These are phyloP conservation scores for Acer yangbiense DNA, from an alignment of 345 rosid species.

Conservation along the genomic window DNA sequence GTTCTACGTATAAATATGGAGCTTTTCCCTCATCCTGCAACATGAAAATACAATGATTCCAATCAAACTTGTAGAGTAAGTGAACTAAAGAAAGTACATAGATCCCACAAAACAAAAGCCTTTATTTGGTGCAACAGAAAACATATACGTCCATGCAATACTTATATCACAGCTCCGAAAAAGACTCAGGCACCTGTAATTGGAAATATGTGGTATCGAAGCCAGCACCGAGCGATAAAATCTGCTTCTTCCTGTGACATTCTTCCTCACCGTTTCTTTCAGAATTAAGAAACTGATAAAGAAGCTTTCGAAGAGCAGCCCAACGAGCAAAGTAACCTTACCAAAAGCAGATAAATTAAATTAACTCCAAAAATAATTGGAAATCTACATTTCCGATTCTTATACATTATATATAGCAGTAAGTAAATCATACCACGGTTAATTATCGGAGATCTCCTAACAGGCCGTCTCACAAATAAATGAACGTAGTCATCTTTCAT, in stretches of 20 bases:
- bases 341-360: not conserved
- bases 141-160: not conserved
- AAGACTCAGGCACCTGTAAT: slow-evolving; percentile 56
- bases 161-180: slow-evolving; percentile 11
- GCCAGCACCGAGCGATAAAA: slow-evolving; percentile 94
- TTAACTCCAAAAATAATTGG: not conserved
- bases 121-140: not conserved
- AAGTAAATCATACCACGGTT: slow-evolving; percentile 70
- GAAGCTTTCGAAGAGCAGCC: slow-evolving; percentile 90
- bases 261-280: slow-evolving; percentile 30
- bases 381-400: not conserved
- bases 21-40: slow-evolving; percentile 85
- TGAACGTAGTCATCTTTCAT: slow-evolving; percentile 87
- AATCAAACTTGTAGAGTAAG: slow-evolving; percentile 1
- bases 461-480: slow-evolving; percentile 83
- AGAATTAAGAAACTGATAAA: slow-evolving; percentile 74
- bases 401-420: not conserved
- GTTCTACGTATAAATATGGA: slow-evolving; percentile 82
- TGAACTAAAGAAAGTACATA: not conserved
- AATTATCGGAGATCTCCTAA: slow-evolving; percentile 90
- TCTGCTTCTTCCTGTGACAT: slow-evolving; percentile 60
- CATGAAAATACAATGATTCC: not conserved
- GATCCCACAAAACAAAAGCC: not conserved
- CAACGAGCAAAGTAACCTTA: slow-evolving; percentile 92
- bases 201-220: slow-evolving; percentile 93